Evolutionary conservation across 208 protist genomes (phyloP).

Genomic region (Trichomonas vaginalis): DNA sequence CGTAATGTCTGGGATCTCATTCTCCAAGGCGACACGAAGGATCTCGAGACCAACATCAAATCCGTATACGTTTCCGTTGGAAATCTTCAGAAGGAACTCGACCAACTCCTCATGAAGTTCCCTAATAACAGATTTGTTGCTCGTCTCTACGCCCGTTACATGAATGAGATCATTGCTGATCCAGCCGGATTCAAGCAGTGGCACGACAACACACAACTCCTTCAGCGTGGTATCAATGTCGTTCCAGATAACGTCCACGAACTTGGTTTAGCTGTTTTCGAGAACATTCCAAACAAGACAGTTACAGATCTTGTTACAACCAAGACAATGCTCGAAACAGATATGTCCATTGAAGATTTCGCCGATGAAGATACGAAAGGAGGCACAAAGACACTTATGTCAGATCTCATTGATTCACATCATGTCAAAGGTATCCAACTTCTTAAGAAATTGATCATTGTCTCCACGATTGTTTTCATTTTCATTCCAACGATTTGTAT

Average conservation of each 20-base stretch:
- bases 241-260: not conserved
- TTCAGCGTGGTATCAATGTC: not conserved
- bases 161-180: not conserved
- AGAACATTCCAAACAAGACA: too few relatives aligned
- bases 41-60: not conserved
- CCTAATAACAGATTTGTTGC: not conserved
- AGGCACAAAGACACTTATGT: too few relatives aligned
- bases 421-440: too few relatives aligned
- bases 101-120: not conserved
- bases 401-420: too few relatives aligned
- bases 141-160: not conserved
- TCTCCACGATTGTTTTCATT: too few relatives aligned
- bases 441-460: too few relatives aligned
- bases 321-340: too few relatives aligned
- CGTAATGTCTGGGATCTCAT: not conserved
- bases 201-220: not conserved
- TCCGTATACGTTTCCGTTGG: not conserved
- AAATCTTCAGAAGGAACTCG: not conserved
- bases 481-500: too few relatives aligned
- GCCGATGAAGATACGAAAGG: too few relatives aligned
- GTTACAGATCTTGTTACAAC: too few relatives aligned
- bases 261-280: not conserved
- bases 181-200: not conserved
- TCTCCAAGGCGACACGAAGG: not conserved
- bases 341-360: too few relatives aligned